Conservation (phyloP, 2,329 filamentous ascomycete genomes). For the Penicillium frequentans region DNA sequence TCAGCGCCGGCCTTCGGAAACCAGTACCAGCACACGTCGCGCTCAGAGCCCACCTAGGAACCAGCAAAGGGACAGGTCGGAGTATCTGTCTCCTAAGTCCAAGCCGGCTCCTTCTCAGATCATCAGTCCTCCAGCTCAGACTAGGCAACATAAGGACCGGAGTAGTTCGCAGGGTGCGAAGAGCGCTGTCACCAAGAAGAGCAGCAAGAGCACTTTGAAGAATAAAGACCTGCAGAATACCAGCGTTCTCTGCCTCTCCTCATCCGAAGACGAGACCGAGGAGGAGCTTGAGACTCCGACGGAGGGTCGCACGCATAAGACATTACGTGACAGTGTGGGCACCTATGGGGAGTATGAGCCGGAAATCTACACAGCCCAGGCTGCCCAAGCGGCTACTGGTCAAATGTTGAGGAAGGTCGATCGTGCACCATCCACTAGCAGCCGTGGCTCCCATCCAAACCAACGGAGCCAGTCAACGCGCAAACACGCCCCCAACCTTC, state of each 20-base stretch:
- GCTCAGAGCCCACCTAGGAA: constrained; percentile 25
- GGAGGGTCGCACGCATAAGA: constrained; percentile 13
- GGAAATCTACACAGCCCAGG: constrained; percentile 45
- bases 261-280: constrained; percentile 49
- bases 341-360: constrained; percentile 42
- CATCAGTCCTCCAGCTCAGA: constrained; percentile 18
- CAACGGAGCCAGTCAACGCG: constrained; percentile 14
- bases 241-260: constrained; percentile 51
- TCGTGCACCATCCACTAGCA: constrained; percentile 26
- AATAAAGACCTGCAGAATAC: constrained; percentile 44
- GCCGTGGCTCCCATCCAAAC: constrained; percentile 23
- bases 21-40: constrained; percentile 16
- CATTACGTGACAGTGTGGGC: constrained; percentile 39
- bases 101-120: constrained; percentile 13
- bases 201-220: constrained; percentile 38
- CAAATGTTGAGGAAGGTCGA: constrained; percentile 30
- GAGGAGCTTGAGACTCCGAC: constrained; percentile 26
- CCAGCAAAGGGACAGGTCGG: constrained; percentile 22
- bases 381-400: constrained; percentile 34
- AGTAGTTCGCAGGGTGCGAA: constrained; percentile 19
- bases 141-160: constrained; percentile 12
- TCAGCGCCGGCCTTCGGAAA: constrained; percentile 18
- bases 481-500: constrained; percentile 5
- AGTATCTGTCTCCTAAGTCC: constrained; percentile 25
- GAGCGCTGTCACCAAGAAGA: constrained; percentile 35